These are phyloP conservation scores for Moesziomyces sp. DNA, from an alignment of 1,284 basidiomycete species.

Conservation along the genomic window DNA sequence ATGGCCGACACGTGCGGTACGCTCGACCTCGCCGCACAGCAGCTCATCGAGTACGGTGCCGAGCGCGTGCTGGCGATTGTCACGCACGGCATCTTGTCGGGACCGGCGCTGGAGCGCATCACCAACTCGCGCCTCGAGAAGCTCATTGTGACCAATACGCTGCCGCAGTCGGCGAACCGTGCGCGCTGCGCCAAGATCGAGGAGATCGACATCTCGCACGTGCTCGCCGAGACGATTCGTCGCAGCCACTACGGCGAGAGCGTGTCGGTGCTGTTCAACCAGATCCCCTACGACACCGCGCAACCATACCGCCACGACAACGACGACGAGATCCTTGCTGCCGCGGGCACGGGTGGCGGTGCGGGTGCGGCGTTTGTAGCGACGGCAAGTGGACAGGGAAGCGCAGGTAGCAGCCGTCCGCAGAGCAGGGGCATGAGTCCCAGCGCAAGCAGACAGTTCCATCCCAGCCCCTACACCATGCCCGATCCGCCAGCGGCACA, in stretches of 20 bases:
- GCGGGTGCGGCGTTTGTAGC: neutral
- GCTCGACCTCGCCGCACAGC: conserved; percentile 88
- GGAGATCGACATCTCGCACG: conserved; percentile 88
- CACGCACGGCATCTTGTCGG: conserved; percentile 95
- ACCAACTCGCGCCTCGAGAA: conserved; percentile 77
- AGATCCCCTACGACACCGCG: conserved; percentile 66
- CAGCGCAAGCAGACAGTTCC: conserved; percentile 16
- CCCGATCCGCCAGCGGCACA: conserved; percentile 53
- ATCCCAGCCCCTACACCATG: conserved; percentile 49
- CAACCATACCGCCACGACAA: conserved; percentile 64
- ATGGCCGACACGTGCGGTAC: conserved; percentile 99
- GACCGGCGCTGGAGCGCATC: conserved; percentile 78
- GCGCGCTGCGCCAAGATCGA: conserved; percentile 85
- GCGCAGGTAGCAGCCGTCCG: conserved; percentile 3
- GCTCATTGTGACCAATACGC: conserved; percentile 97
- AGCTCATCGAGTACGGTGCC: conserved; percentile 90
- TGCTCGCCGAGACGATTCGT: conserved; percentile 95
- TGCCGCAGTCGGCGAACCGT: conserved; percentile 87
- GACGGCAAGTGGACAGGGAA: neutral
- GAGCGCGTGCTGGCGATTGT: conserved; percentile 88
- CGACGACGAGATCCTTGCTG: conserved; percentile 31
- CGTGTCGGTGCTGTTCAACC: conserved; percentile 64
- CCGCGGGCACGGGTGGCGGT: neutral
- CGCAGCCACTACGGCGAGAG: conserved; percentile 73
- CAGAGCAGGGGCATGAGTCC: conserved; percentile 12